Base-by-base conservation (phyloP, 176 grass and related monocot genomes). In the Eremochloa ophiuroides region DNA sequence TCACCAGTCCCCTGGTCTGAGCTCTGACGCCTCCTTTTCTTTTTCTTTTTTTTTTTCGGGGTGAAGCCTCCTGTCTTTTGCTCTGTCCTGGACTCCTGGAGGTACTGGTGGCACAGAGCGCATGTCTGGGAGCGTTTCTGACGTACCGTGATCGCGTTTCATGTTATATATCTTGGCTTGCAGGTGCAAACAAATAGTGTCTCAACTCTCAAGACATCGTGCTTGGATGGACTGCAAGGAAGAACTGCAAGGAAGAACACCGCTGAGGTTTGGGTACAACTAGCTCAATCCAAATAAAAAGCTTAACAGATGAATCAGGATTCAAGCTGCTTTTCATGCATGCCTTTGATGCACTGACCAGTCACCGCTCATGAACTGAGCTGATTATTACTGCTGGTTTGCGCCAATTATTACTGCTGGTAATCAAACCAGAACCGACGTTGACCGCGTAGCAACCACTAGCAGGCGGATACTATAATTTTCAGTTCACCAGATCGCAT, bases 391-490 rank as follows among this genome's bases (percentile, higher is more conserved):
- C 25, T 12, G 7, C n/a, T 73, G 14, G 35, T 28, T 67, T 25
- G 5, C 14, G 2, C 56, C 15, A 77, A 44, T 58, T 61, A 58
- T 83, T 66, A 77, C 74, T 33, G 22, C 86, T 66, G 73, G 75
- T 64, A 64, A 73, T 79, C 41, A 58, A 65, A 39, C 68, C 20
- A 23, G 41, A 34, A 31, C 31, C 28, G 84, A 73, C 67, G 27
- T 40, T 65, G 84, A 80, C 43, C 67, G 27, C 56, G 0, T 23
- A 80, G 20, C 84, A 42, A 56, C 84, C 31, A 18, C 58, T 42
- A 6, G 56, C 42, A n/a, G n/a, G n/a, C 16, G 35, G 39, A 55
- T 79, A 79, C 83, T 72, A 73, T 79, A 79, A 31, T 53, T 31
- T 79, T 53, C 68, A 42, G 25, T 42, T 55, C 62, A 77, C 68